Evolutionary conservation across 2,329 filamentous ascomycete genomes (phyloP), one percentile per base, ranked within the genome.

Genomic region (Amylocarpus encephaloides): DNA sequence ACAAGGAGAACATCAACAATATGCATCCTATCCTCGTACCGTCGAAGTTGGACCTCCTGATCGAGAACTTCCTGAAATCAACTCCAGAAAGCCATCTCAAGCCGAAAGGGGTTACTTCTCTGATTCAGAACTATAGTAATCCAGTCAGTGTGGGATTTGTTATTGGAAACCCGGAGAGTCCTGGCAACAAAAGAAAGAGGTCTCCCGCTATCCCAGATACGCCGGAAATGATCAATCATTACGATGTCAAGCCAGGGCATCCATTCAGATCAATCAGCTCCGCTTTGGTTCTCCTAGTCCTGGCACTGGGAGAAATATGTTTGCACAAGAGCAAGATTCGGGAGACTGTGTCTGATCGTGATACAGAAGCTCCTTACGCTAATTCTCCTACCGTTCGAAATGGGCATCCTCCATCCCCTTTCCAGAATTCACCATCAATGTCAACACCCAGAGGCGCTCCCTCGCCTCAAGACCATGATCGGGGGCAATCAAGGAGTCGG

Each of bases 301-400:
- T 97, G 48, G 92, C 92, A 0, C 71, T 98, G 5, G 93, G 93
- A 15, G 90, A 89, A 62, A 86, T 97, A 11, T 92, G 88, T 60
- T 66, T 73, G 7, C 68, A 77, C 57, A 74, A 72, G 40, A 72
- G 74, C 0, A 72, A 70, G 55, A 72, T 84, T 3, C 79, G 79
- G 0, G 79, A 83, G 45, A 71, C 85, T 2, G 75, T 86, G 6
- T 74, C 73, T 13, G 60, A 62, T 5, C 38, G 51, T 43, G 54
- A 61, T 18, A 5, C 42, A 11, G 51, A 57, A 6, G 33, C 38
- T 16, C 50, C 52, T 15, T 57, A 43, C 43, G 50, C 48, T 16
- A 56, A 49, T 46, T 65, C 64, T 18, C 62, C 63, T 15, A 46
- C 46, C 9, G 46, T 72, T 44, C 73, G 75, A 32, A 80, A 79